phyloP scores from a whole-genome alignment of 805 yeast genomes.

The Ascoidea asiatica region DNA sequence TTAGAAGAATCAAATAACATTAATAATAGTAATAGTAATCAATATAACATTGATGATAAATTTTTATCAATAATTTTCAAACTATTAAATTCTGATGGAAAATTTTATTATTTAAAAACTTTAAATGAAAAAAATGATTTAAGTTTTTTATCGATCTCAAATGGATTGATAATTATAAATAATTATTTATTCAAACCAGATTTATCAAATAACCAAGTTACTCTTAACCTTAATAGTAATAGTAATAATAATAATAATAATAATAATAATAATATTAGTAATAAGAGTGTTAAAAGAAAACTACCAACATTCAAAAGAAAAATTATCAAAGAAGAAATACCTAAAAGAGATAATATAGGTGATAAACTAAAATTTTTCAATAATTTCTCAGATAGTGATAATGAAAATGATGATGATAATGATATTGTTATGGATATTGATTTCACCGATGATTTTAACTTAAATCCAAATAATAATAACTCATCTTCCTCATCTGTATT shows the following conservation, averaged over 20 bases:
- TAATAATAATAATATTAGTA: background rate
- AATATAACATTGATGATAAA: conserved; percentile 1
- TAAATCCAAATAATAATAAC: conserved; percentile 1
- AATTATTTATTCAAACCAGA: conserved; percentile 7
- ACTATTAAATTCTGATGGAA: conserved; percentile 3
- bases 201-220: background rate
- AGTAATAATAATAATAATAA: background rate
- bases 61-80: conserved; percentile 2
- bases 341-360: background rate
- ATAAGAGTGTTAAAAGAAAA: background rate
- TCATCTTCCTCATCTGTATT: background rate
- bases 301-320: background rate
- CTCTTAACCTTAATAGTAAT: background rate
- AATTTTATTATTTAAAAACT: conserved; percentile 1
- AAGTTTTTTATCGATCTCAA: conserved; percentile 3
- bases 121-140: conserved; percentile 2
- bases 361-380: too few species aligned
- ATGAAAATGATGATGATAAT: conserved; percentile 1
- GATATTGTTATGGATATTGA: background rate
- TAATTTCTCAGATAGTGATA: background rate
- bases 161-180: conserved; percentile 6
- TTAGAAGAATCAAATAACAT: background rate
- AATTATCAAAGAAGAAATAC: background rate
- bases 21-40: background rate
- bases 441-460: conserved; percentile 1